Percentiles rank a stretch among this genome's conserved stretches.
Evolutionary conservation across 495 filamentous ascomycete genomes (phyloP).

Genomic region (Aspergillus funiculosus): DNA sequence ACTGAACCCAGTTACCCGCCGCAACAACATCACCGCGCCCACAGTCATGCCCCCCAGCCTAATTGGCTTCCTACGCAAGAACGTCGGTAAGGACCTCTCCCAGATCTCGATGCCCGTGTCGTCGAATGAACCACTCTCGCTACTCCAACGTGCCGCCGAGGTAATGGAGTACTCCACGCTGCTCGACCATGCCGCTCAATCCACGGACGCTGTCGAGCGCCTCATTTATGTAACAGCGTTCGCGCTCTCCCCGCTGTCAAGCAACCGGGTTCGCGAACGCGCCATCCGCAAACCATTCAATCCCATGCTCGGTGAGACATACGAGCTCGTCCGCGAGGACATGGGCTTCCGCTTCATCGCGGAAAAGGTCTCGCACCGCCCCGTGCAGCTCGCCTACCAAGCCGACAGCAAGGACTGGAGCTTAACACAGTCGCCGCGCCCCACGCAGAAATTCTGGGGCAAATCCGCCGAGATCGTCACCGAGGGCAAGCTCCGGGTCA

Average conservation of each 20-base stretch:
- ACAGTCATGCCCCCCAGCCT: slow-evolving; percentile 79
- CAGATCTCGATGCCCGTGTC: slow-evolving; percentile 97
- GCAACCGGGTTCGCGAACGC: slow-evolving; percentile 74
- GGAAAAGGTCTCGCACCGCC: slow-evolving; percentile 90
- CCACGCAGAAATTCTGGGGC: slow-evolving; percentile 97
- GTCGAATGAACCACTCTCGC: slow-evolving; percentile 85
- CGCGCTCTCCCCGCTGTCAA: slow-evolving; percentile 77
- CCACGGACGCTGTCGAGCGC: slow-evolving; percentile 56
- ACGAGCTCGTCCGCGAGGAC: slow-evolving; percentile 84
- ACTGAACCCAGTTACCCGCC: slow-evolving; percentile 57
- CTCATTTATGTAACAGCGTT: slow-evolving; percentile 84
- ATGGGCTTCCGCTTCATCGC: slow-evolving; percentile 82
- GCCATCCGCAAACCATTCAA: slow-evolving; percentile 97
- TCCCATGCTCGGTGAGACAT: slow-evolving; percentile 94
- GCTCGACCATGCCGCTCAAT: slow-evolving; percentile 65
- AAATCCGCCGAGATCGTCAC: slow-evolving; percentile 91
- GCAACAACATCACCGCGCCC: slow-evolving; percentile 62
- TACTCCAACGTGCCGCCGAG: slow-evolving; percentile 83
- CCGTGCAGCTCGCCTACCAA: slow-evolving; percentile 87
- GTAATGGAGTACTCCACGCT: slow-evolving; percentile 83
- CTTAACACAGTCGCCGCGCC: slow-evolving; percentile 76
- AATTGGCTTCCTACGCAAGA: slow-evolving; percentile 91
- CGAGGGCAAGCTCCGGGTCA: slow-evolving; percentile 75
- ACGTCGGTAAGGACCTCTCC: slow-evolving; percentile 94
- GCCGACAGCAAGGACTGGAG: slow-evolving; percentile 81